phyloP scores from a whole-genome alignment of 805 yeast species.

The Saccharomycopsis selenospora region DNA sequence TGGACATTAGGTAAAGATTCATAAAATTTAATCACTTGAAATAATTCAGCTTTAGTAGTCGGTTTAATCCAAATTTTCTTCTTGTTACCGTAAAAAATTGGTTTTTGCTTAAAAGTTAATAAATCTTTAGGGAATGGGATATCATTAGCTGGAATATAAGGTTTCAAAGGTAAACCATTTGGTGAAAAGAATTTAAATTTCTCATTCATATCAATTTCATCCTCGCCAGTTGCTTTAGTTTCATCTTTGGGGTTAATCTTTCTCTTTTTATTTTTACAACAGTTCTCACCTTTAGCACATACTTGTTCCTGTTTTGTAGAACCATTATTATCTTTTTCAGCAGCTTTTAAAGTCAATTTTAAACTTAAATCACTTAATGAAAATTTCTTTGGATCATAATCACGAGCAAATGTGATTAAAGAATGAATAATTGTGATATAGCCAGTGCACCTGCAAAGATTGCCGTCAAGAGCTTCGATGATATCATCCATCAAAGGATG shows the following conservation, averaged over 20 bases:
- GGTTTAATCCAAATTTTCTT: conserved; percentile 40
- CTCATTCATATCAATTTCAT: conserved; percentile 30
- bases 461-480: conserved; percentile 41
- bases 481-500: conserved; percentile 34
- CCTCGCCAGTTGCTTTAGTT: neutral
- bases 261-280: conserved; percentile 29
- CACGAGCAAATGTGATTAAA: conserved; percentile 35
- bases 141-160: conserved; percentile 34
- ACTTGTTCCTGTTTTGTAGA: conserved; percentile 3
- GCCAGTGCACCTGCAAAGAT: conserved; percentile 43
- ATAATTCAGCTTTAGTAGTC: conserved; percentile 32
- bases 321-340: conserved; percentile 12
- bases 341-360: conserved; percentile 21
- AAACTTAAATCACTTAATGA: conserved; percentile 23
- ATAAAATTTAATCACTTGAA: conserved; percentile 29
- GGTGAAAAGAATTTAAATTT: conserved; percentile 28
- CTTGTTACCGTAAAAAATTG: conserved; percentile 33
- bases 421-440: conserved; percentile 45
- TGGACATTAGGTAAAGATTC: conserved; percentile 25
- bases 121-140: conserved; percentile 36
- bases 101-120: conserved; percentile 24
- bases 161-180: conserved; percentile 35
- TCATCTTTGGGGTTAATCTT: conserved; percentile 14
- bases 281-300: conserved; percentile 32
- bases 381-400: conserved; percentile 24